Evolutionary conservation across 768 basidiomycete genomes (phyloP), one percentile per base, ranked within the genome.

Genomic region (Leucogyrophana mollusca): DNA sequence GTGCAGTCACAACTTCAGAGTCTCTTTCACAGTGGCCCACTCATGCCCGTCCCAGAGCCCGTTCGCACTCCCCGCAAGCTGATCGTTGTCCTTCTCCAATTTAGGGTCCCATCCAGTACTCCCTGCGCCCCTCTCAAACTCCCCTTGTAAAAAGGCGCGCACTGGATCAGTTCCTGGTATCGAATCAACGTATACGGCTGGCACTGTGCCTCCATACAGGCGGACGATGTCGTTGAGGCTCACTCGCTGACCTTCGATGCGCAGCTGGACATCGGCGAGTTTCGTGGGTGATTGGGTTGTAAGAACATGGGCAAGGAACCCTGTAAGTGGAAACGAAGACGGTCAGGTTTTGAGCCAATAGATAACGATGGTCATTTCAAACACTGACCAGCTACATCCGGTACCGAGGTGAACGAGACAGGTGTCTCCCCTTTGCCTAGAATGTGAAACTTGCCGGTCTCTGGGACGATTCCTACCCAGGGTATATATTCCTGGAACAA

Each of bases 181-280:
- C 16, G 20, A 37, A 16, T 37, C 35, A 9, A 37, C 35, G 20
- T 37, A 37, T n/a, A 7, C 16, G 35, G 16, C 35, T 9, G 35
- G 35, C 7, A 21, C n/a, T 37, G 6, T 37, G 16, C 23, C 33
- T 16, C 16, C 8, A 21, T 37, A 57, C 17, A 50, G 43, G 9
- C 34, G 22, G 22, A 48, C 56, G 13, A 59, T 38, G 1, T 56
- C 58, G 20, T 27, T 27, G 2, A 56, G 20, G 24, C 30, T 56
- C 4, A 14, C 18, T 4, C 53, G 46, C 10, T 56, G 50, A 22
- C 60, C 60, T 41, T 62, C 44, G 37, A 77, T 51, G 83, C 79
- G 11, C 43, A 63, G 48, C 18, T 49, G 43, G 8, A 37, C 47
- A 39, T 63, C 45, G 20, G 47, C 43, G 6, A 56, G 48, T 9